A percentile compares a stretch with the other conserved stretches of the same genome.
These are phyloP conservation scores for Diddensiella transvaalensis DNA, from an alignment of 805 yeast genomes.

Conservation along the genomic window DNA sequence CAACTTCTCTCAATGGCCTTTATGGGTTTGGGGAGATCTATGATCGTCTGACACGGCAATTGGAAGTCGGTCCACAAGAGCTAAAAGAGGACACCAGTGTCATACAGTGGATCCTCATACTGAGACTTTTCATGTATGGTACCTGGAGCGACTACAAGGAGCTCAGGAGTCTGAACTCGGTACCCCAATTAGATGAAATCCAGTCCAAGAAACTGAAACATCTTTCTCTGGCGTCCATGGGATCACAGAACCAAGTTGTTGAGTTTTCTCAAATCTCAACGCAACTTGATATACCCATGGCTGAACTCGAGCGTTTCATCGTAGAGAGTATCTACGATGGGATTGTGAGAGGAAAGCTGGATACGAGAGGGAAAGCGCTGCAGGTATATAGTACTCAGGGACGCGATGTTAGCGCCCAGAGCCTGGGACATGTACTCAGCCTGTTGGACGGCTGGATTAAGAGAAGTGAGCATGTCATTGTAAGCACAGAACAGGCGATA, in stretches of 20 bases:
- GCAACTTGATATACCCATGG: conserved; percentile 13
- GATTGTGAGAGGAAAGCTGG: conserved; percentile 23
- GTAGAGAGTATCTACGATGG: conserved; percentile 26
- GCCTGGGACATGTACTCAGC: conserved; percentile 16
- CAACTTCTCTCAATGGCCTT: conserved; percentile 1
- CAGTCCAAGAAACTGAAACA: conserved; percentile 23
- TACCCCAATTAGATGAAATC: conserved; percentile 14
- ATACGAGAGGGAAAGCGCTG: conserved; percentile 22
- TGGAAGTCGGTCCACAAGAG: neutral
- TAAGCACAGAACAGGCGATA: conserved; percentile 5
- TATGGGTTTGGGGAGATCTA: conserved; percentile 12
- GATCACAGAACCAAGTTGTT: conserved; percentile 13
- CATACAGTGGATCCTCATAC: conserved; percentile 13
- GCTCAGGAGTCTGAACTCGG: neutral
- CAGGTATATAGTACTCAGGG: conserved; percentile 20
- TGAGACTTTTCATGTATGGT: conserved; percentile 21
- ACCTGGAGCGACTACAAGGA: conserved; percentile 17
- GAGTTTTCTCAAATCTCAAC: conserved; percentile 14
- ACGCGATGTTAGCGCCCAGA: conserved; percentile 21
- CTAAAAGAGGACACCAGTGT: neutral
- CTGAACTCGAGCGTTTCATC: conserved; percentile 23
- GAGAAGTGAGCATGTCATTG: conserved; percentile 8
- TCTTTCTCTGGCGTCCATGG: conserved; percentile 23
- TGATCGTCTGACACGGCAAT: conserved; percentile 1
- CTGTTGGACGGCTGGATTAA: conserved; percentile 15